Base-by-base conservation (phyloP, 202 grass and related monocot genomes). In the Elaeis oleifera region DNA sequence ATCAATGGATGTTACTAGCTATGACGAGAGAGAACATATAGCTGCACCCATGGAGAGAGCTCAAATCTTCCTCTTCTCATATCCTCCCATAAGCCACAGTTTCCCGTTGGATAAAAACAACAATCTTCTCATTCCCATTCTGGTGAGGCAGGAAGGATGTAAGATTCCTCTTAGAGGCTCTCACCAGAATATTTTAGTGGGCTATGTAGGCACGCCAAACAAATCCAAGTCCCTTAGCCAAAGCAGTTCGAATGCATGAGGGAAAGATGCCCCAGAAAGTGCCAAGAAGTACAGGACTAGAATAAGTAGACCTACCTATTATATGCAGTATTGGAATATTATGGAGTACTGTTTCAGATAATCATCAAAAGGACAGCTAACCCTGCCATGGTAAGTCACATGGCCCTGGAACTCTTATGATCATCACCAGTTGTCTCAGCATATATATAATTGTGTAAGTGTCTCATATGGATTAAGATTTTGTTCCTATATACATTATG, bases 231-330 rank as follows among this genome's bases (percentile, higher is more conserved):
- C 23, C 25, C 57, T 17, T 59, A 17, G 57, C 57, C 65, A 56
- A 15, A 44, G 49, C 65, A 56, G 18, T 44, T 68, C 65, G 44
- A 52, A 26, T 56, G 65, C 65, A 68, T 68, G n/a, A 68, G 65
- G 29, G n/a, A 68, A 68, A 68, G 65, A 68, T 68, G 51, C 65
- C 65, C 65, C 65, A 56, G 65, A 68, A 51, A 68, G 18, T 32
- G 29, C 36, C 65, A 55, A 68, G 51, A 68, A 56, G n/a, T 51
- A 16, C 51, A 56, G 53, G 18, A 56, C 3, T 56, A 68, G 56
- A 68, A 56, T 68, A 56, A 68, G 65, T 39, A 56, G 17, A 6
- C 65, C 18, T 9, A 68, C 5, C 19, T 56, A 55, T 20, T 44
- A 54, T 39, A 56, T 68, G 52, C 13, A 5, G 26, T 16, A 3